A percentile compares a stretch with the other conserved stretches of the same genome.
Evolutionary conservation across 352 stramenopile genomes (phyloP).

Genomic region (Nothophytophthora sp.): DNA sequence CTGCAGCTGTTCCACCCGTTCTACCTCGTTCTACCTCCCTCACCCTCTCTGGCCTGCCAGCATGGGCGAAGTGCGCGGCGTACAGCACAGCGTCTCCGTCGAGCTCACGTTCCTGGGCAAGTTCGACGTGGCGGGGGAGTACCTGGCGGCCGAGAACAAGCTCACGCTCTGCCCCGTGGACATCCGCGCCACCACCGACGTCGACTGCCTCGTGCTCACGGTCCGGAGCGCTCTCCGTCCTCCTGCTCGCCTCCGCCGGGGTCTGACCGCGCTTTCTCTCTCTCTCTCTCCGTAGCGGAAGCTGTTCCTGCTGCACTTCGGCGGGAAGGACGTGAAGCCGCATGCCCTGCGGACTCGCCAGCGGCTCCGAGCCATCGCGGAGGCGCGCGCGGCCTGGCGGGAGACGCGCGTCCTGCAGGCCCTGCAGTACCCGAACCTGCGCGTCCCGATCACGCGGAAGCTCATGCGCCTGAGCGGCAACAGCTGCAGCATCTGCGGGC

Average conservation of each 20-base stretch:
- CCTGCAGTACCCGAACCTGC: conserved; percentile 63
- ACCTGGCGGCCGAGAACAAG: conserved; percentile 76
- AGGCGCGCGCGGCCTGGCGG: conserved; percentile 65
- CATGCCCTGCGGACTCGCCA: conserved; percentile 47
- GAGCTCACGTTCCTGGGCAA: conserved; percentile 81
- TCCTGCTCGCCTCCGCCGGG: no score
- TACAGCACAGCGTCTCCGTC: conserved; percentile 69
- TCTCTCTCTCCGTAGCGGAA: no score
- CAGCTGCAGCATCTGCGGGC: conserved; percentile 72
- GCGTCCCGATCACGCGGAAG: conserved; percentile 77
- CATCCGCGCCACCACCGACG: conserved; percentile 69
- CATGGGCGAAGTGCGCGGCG: conserved; percentile 56
- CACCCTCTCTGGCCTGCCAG: conserved; percentile 7
- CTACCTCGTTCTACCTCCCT: neutral
- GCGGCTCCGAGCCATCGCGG: conserved; percentile 49
- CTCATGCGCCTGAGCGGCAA: conserved; percentile 86
- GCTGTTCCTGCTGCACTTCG: conserved; percentile 73
- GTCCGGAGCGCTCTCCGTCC: conserved; percentile 43
- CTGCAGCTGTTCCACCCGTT: neutral
- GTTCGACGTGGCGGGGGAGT: conserved; percentile 82
- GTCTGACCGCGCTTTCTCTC: no score
- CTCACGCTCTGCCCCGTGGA: conserved; percentile 64
- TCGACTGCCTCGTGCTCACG: conserved; percentile 74
- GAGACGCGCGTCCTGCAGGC: conserved; percentile 78
- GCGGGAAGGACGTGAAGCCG: conserved; percentile 63